Base-by-base conservation (phyloP, 2,329 filamentous ascomycete species). In the Pyrenophora seminiperda region DNA sequence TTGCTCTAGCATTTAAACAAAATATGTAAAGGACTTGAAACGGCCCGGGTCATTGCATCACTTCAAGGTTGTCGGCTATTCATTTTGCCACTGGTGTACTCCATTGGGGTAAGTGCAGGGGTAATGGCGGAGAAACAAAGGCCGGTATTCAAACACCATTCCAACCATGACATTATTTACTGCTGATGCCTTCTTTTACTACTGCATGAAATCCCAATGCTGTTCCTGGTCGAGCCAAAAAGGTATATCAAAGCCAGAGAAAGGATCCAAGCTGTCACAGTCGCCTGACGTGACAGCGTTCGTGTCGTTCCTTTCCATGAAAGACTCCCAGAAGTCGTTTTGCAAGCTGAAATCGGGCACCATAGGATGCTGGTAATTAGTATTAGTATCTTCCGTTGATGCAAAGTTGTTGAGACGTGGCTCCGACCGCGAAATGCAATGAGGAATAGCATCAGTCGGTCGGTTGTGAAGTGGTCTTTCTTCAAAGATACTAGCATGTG, bases 191-290 rank as follows among this genome's bases (percentile, higher is more conserved):
- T 13, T 10, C 10, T 27, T 29, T 45, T 52, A 38, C 20, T 55
- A 53, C 29, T 59, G 58, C 17, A 61, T 27, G 32, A 65, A 62
- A 10, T 63, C 54, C 47, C 55, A 62, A 44, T 70, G 63, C 42
- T 71, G 65, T 46, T 71, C 68, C 41, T 72, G 65, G 5, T 68
- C 68, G 29, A 71, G 59, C 68, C 68, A 71, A 38, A 72, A 71
- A 0, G 70, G 68, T 22, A 72, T 72, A 37, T 72, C 70, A 31
- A 71, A 72, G 4, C 67, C 67, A 18, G 67, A 57, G 19, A 71
- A 72, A 2, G 63, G 56, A 34, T 72, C 68, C 9, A 57, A 41
- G 13, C 55, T 46, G 22, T 63, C 53, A 2, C 29, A 33, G 9
- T 43, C 49, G 9, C 48, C 47, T 32, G 10, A 37, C 7, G 36